These are phyloP conservation scores for Eucalyptus curtisii DNA, from an alignment of 345 rosid genomes.

Conservation along the genomic window DNA sequence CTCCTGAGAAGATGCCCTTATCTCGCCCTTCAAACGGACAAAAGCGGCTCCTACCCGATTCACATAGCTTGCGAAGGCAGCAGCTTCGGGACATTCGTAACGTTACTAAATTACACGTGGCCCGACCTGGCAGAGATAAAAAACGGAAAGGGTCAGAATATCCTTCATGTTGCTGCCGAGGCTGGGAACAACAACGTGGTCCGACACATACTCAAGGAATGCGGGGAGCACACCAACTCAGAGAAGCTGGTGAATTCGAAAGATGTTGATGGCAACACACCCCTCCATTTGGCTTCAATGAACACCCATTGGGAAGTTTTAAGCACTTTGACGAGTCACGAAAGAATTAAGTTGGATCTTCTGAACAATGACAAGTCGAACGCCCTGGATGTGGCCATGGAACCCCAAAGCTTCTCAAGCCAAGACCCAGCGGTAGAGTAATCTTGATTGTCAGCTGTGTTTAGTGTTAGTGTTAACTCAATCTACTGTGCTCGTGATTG, in stretches of 20 bases:
- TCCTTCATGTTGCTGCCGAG: not conserved
- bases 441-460: not conserved
- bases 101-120: not conserved
- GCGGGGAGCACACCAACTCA: not conserved
- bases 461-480: not conserved
- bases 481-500: not conserved
- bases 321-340: not conserved
- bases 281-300: not conserved
- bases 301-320: not conserved
- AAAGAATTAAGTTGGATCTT: not conserved
- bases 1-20: not conserved
- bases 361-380: not conserved
- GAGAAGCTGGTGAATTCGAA: not conserved
- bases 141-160: not conserved
- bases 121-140: not conserved
- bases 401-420: not conserved
- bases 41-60: not conserved
- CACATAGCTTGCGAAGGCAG: not conserved
- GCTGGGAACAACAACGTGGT: not conserved
- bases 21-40: not conserved
- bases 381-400: not conserved
- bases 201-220: fast-evolving
- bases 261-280: not conserved
- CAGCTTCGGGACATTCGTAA: too few relatives aligned
- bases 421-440: not conserved